phyloP scores from a whole-genome alignment of 2,329 filamentous ascomycete genomes.

The Aspergillus transmontanensis region DNA sequence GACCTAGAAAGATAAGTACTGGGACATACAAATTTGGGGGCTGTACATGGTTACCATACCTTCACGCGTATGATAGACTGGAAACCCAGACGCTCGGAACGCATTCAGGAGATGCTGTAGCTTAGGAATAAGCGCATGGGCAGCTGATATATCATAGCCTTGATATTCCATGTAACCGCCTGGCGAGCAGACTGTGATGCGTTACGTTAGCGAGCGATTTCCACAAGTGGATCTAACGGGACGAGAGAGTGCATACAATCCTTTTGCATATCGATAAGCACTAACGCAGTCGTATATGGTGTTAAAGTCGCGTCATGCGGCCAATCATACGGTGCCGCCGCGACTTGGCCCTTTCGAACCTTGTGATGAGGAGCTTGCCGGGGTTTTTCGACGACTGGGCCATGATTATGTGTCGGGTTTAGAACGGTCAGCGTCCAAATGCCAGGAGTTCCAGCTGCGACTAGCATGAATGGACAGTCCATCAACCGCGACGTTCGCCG shows the following conservation, averaged over 20 bases:
- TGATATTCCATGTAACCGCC: slow-evolving; percentile 50
- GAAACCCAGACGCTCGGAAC: slow-evolving; percentile 44
- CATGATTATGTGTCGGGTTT: slow-evolving; percentile 47
- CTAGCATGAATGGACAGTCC: slow-evolving; percentile 49
- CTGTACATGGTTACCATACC: slow-evolving; percentile 29
- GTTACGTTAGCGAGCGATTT: slow-evolving; percentile 10
- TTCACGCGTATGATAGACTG: slow-evolving; percentile 50
- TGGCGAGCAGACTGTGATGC: slow-evolving; percentile 41
- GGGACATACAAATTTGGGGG: not conserved
- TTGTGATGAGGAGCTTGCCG: slow-evolving; percentile 45
- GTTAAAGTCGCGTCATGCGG: slow-evolving; percentile 49
- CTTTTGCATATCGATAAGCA: slow-evolving; percentile 53
- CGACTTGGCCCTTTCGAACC: slow-evolving; percentile 47
- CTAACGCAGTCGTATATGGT: slow-evolving; percentile 48
- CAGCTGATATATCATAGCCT: slow-evolving; percentile 46
- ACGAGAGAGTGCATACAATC: slow-evolving; percentile 41
- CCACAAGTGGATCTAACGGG: not conserved
- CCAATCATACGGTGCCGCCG: slow-evolving; percentile 48
- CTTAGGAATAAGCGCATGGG: slow-evolving; percentile 44
- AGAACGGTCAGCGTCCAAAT: slow-evolving; percentile 48
- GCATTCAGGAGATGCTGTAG: slow-evolving; percentile 42
- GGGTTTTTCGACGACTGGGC: slow-evolving; percentile 44
- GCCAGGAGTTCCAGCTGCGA: slow-evolving; percentile 46
- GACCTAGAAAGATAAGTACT: slow-evolving; percentile 35
- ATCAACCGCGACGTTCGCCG: slow-evolving; percentile 47